Conservation (phyloP, 2,329 filamentous ascomycete genomes). For the Talaromyces albobiverticillius region DNA sequence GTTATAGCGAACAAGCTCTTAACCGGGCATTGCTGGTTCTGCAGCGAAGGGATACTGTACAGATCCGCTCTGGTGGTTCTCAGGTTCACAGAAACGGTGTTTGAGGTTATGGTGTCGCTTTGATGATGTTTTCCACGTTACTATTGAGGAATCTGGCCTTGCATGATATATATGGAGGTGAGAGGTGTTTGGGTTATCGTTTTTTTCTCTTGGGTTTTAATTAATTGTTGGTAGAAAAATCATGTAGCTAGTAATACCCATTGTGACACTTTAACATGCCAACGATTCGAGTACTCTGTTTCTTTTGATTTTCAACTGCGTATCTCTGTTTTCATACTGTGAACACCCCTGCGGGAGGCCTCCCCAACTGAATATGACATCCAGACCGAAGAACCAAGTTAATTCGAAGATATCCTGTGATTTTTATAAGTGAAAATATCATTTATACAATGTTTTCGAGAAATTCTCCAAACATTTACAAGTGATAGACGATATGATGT, state of each 20-base stretch:
- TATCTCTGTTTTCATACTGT: no score
- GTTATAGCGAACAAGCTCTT: conserved; percentile 82
- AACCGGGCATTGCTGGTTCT: conserved; percentile 82
- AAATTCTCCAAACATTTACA: no score
- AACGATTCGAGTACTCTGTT: not conserved
- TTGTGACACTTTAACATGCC: not conserved
- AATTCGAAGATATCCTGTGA: no score
- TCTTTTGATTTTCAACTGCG: not conserved
- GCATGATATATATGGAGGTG: conserved; percentile 11
- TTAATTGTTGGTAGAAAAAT: not conserved
- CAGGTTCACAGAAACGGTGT: conserved; percentile 49
- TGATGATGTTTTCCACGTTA: conserved; percentile 1
- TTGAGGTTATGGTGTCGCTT: conserved; percentile 20
- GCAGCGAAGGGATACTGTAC: conserved; percentile 74
- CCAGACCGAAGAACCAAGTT: no score
- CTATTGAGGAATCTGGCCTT: not conserved
- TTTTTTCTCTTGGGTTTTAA: not conserved
- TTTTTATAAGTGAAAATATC: no score
- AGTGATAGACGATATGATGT: no score
- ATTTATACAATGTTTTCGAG: no score
- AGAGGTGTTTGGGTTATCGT: conserved; percentile 5
- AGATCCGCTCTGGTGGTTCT: conserved; percentile 48
- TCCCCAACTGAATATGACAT: no score
- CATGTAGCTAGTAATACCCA: not conserved
- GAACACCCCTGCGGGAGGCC: no score